Percentiles rank a stretch among this genome's conserved stretches.
phyloP scores from a whole-genome alignment of 805 yeast genomes.

The Kluyveromyces aestuarii region DNA sequence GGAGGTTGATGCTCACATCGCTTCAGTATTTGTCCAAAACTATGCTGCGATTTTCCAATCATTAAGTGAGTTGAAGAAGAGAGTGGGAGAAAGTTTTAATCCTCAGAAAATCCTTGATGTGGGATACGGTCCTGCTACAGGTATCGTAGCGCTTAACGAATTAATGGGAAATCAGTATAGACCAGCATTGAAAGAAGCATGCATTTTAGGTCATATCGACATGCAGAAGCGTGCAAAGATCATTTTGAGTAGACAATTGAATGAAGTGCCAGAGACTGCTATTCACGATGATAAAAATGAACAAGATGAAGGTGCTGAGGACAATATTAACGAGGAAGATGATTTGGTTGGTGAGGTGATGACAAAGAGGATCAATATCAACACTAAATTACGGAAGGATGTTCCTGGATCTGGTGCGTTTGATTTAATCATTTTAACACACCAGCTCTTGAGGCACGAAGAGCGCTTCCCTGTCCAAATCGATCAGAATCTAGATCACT shows the following conservation, averaged over 20 bases:
- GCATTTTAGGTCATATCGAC: constrained; percentile 56
- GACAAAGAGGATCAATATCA: constrained; percentile 44
- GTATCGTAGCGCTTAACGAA: constrained; percentile 81
- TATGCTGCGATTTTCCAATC: constrained; percentile 64
- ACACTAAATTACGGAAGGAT: constrained; percentile 46
- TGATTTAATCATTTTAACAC: constrained; percentile 77
- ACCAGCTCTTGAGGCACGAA: constrained; percentile 57
- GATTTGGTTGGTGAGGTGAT: constrained; percentile 45
- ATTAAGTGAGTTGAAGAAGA: constrained; percentile 51
- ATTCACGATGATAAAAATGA: constrained; percentile 8
- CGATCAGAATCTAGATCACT: constrained; percentile 53
- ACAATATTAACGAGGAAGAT: constrained; percentile 20
- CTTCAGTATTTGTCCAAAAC: constrained; percentile 71
- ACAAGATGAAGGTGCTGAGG: constrained; percentile 4
- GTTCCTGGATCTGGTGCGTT: constrained; percentile 46
- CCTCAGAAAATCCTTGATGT: constrained; percentile 69
- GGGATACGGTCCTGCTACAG: constrained; percentile 89
- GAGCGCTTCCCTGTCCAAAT: constrained; percentile 62
- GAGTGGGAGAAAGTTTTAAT: constrained; percentile 45
- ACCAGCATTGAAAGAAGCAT: constrained; percentile 61
- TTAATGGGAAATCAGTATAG: constrained; percentile 56
- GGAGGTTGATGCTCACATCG: constrained; percentile 75
- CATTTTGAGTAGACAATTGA: constrained; percentile 58
- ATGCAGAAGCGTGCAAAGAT: constrained; percentile 80
- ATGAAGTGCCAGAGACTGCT: constrained; percentile 32